Conservation (phyloP, 1,284 basidiomycete species). For the Trametes polyzona region DNA sequence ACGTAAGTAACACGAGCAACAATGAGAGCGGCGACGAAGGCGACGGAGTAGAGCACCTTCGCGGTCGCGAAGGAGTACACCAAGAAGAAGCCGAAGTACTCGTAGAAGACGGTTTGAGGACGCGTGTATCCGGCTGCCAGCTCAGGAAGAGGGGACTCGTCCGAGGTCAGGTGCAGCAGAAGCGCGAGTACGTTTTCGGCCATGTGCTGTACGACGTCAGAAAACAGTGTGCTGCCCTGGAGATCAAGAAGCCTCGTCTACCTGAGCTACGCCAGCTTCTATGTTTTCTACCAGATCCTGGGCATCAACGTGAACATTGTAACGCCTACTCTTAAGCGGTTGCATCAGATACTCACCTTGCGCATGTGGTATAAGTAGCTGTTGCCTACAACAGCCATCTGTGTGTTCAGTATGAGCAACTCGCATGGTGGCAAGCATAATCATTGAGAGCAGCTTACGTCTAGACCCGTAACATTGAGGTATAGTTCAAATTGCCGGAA, state of each 20-base stretch:
- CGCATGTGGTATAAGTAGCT: conserved; percentile 94
- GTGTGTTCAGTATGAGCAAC: background rate
- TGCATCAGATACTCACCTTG: conserved; percentile 46
- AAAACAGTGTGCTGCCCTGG: no score
- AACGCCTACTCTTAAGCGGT: no score
- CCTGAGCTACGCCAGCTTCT: conserved; percentile 77
- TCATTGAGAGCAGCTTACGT: conserved; percentile 59
- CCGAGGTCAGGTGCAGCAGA: conserved; percentile 77
- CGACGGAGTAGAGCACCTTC: conserved; percentile 66
- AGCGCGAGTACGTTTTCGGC: conserved; percentile 89
- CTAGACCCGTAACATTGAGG: conserved; percentile 83
- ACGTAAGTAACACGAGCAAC: conserved; percentile 44
- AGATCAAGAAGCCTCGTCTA: conserved; percentile 36
- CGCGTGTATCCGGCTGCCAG: conserved; percentile 54
- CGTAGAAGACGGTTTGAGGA: conserved; percentile 79
- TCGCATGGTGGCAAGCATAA: no score
- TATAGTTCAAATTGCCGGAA: conserved; percentile 96
- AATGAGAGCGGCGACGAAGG: conserved; percentile 51
- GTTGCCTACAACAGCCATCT: conserved; percentile 95
- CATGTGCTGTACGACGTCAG: conserved; percentile 71
- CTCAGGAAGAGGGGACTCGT: conserved; percentile 64
- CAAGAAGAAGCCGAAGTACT: conserved; percentile 70
- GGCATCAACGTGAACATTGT: background rate
- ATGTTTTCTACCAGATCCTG: conserved; percentile 84
- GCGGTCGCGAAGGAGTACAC: conserved; percentile 78